A percentile compares a stretch with the other conserved stretches of the same genome.
Conservation (phyloP, 805 yeast genomes). For the Candida insectorum region DNA sequence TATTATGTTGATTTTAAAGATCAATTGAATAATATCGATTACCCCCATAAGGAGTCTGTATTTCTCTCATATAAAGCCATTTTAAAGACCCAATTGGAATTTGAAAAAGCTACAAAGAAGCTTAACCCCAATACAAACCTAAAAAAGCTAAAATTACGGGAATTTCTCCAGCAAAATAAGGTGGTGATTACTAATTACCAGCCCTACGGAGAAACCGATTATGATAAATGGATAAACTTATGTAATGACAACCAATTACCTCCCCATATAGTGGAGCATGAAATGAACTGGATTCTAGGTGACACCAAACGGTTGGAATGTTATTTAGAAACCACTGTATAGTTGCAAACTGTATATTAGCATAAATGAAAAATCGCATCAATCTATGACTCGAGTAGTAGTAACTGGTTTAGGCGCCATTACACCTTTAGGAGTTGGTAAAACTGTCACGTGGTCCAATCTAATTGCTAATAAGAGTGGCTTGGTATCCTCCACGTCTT, state of each 20-base stretch:
- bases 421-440: slow-evolving; percentile 82
- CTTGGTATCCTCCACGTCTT: slow-evolving; percentile 48
- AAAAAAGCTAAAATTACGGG: slow-evolving; percentile 24
- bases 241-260: slow-evolving; percentile 21
- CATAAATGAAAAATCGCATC: background rate
- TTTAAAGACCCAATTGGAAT: slow-evolving; percentile 24
- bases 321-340: no score
- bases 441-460: slow-evolving; percentile 48
- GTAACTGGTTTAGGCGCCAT: slow-evolving; percentile 89
- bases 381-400: slow-evolving; percentile 62
- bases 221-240: slow-evolving; percentile 28
- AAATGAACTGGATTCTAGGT: slow-evolving; percentile 36
- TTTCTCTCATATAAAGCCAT: slow-evolving; percentile 26
- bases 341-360: no score
- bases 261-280: slow-evolving; percentile 18
- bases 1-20: slow-evolving; percentile 25
- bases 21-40: slow-evolving; percentile 10
- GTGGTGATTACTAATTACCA: slow-evolving; percentile 1
- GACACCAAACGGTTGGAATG: slow-evolving; percentile 34
- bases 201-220: slow-evolving; percentile 11
- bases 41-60: slow-evolving; percentile 14
- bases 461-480: slow-evolving; percentile 56
- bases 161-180: slow-evolving; percentile 14
- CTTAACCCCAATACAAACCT: slow-evolving; percentile 19
- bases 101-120: slow-evolving; percentile 24